Evolutionary conservation across 768 basidiomycete genomes (phyloP).

Genomic region (Cubamyces lactineus): DNA sequence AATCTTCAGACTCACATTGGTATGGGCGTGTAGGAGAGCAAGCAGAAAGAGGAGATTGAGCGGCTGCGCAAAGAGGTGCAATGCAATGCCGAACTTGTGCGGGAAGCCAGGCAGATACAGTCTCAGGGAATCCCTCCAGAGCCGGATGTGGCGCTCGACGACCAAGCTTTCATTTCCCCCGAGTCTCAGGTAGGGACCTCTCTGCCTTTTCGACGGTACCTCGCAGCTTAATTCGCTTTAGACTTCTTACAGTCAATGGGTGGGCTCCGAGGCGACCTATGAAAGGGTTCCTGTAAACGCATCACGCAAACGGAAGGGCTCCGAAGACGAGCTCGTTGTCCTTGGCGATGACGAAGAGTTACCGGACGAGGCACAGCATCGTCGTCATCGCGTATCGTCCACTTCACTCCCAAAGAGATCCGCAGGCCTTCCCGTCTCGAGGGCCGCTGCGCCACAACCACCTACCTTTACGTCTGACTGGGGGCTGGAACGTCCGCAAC

Average conservation of each 20-base stretch:
- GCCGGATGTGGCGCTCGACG: background rate
- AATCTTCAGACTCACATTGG: too few species aligned
- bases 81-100: background rate
- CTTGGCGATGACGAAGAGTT: background rate
- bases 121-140: background rate
- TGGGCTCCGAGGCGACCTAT: conserved; percentile 5
- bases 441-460: background rate
- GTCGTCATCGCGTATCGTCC: background rate
- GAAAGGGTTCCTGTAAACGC: background rate
- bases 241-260: background rate
- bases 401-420: background rate
- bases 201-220: too few species aligned
- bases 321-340: conserved; percentile 9
- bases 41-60: conserved; percentile 14
- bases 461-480: conserved; percentile 2
- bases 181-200: background rate
- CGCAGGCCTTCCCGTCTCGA: background rate
- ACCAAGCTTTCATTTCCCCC: too few species aligned
- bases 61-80: conserved; percentile 1
- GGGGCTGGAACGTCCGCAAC: background rate
- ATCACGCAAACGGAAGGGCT: conserved; percentile 4
- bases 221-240: background rate
- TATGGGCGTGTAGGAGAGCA: background rate
- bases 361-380: background rate
- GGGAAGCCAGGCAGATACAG: background rate